Evolutionary conservation across 257 asterid species (phyloP).

Genomic region (Przewalskia tangutica): DNA sequence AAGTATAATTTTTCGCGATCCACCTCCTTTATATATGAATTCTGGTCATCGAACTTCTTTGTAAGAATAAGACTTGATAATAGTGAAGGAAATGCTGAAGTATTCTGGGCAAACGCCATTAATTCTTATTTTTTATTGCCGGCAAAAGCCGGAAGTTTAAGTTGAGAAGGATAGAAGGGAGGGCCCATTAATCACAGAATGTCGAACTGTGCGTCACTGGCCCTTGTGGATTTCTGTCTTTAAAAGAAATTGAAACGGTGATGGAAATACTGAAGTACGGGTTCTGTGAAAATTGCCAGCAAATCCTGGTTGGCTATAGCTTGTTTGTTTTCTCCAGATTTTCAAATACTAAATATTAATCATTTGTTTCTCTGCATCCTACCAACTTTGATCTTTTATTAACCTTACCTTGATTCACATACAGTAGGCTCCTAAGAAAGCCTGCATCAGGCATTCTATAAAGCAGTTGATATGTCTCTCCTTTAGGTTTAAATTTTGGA

Average conservation of each 20-base stretch:
- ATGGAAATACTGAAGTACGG: neutral
- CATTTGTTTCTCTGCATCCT: neutral
- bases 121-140: neutral
- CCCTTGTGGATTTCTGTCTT: neutral
- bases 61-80: neutral
- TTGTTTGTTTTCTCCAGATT: neutral
- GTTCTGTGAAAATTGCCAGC: neutral
- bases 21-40: neutral
- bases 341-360: neutral
- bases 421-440: no score
- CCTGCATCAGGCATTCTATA: neutral
- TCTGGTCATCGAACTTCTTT: neutral
- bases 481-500: neutral
- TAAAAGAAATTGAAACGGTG: neutral
- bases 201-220: neutral
- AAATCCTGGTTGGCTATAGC: neutral
- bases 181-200: neutral
- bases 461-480: neutral
- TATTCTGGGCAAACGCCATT: neutral
- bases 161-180: neutral
- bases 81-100: neutral
- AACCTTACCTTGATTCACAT: neutral
- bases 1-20: neutral
- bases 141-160: neutral
- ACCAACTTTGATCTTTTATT: neutral